Percentiles rank a stretch among this genome's conserved stretches.
Evolutionary conservation across 2,329 filamentous ascomycete species (phyloP).

Genomic region (Huntiella decipiens): DNA sequence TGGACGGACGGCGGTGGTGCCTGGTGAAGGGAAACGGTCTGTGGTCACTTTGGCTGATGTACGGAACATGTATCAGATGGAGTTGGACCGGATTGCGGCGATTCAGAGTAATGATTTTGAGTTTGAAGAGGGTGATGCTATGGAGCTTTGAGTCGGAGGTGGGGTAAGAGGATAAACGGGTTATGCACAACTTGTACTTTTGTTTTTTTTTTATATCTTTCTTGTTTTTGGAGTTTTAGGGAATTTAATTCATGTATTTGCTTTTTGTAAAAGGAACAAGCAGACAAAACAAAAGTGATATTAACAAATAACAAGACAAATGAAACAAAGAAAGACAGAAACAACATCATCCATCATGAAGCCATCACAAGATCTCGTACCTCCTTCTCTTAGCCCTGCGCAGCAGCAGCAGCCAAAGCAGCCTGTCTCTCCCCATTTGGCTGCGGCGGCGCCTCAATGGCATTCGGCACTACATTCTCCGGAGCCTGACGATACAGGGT

Average conservation of each 20-base stretch:
- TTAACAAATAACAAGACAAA: not conserved
- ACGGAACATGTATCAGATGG: conserved; percentile 71
- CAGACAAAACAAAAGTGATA: conserved; percentile 1
- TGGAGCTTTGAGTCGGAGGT: conserved; percentile 25
- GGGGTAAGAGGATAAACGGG: conserved; percentile 1
- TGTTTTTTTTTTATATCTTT: conserved; percentile 13
- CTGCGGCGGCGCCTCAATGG: conserved; percentile 17
- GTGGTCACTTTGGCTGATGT: conserved; percentile 76
- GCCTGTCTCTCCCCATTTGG: conserved; percentile 26
- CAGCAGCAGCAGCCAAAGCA: conserved; percentile 18
- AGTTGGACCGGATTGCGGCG: conserved; percentile 72
- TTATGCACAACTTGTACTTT: conserved; percentile 5
- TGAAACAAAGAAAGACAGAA: not conserved
- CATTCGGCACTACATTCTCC: conserved; percentile 19
- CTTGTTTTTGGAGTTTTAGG: conserved; percentile 13
- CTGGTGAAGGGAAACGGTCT: conserved; percentile 36
- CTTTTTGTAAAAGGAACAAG: not conserved
- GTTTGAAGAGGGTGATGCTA: conserved; percentile 38
- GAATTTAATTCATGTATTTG: conserved; percentile 4
- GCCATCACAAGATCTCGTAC: not conserved
- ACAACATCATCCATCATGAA: not conserved
- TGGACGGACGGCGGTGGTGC: conserved; percentile 11
- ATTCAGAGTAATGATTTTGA: conserved; percentile 83
- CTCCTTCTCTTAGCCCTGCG: conserved; percentile 11
- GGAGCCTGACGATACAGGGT: conserved; percentile 76